A percentile compares a stretch with the other conserved stretches of the same genome.
These are phyloP conservation scores for Aspergillus sclerotioniger DNA, from an alignment of 495 filamentous ascomycete genomes.

Conservation along the genomic window DNA sequence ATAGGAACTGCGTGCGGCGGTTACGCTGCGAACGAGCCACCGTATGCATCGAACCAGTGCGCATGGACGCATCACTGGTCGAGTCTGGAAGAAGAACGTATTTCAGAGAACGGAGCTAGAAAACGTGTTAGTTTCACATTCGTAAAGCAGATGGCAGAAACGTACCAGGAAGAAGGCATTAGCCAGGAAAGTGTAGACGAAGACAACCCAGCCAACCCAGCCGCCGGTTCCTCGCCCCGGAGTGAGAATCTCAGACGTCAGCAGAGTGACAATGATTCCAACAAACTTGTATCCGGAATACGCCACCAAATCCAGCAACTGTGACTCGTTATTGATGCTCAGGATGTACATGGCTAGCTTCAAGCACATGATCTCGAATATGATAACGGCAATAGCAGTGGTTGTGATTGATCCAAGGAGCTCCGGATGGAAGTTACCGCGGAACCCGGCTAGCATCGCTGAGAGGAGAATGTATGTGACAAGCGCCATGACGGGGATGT, in stretches of 20 bases:
- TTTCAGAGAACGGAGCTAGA: slow-evolving; percentile 84
- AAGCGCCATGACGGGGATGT: slow-evolving; percentile 84
- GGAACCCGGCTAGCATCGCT: slow-evolving; percentile 82
- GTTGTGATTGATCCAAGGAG: slow-evolving; percentile 85
- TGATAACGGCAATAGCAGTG: slow-evolving; percentile 73
- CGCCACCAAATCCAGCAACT: slow-evolving; percentile 88
- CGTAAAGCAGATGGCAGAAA: slow-evolving; percentile 2
- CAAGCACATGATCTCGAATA: slow-evolving; percentile 82
- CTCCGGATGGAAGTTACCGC: slow-evolving; percentile 92
- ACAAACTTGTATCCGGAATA: slow-evolving; percentile 99
- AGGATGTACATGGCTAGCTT: slow-evolving; percentile 93
- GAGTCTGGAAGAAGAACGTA: slow-evolving; percentile 93
- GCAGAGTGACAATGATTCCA: slow-evolving; percentile 83
- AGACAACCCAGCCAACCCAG: slow-evolving; percentile 85
- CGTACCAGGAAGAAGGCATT: slow-evolving; percentile 95
- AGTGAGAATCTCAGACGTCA: slow-evolving; percentile 72
- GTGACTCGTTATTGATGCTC: slow-evolving; percentile 81
- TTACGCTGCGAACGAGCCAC: slow-evolving; percentile 81
- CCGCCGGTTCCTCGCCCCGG: slow-evolving; percentile 76
- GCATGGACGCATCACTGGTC: slow-evolving; percentile 57
- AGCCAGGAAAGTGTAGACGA: slow-evolving; percentile 84
- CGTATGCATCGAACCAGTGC: slow-evolving; percentile 69
- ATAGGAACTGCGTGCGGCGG: slow-evolving; percentile 90
- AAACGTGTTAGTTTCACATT: slow-evolving; percentile 21
- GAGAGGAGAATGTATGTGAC: slow-evolving; percentile 96